phyloP scores from a whole-genome alignment of 495 filamentous ascomycete species.

The Neurospora pannonica region DNA sequence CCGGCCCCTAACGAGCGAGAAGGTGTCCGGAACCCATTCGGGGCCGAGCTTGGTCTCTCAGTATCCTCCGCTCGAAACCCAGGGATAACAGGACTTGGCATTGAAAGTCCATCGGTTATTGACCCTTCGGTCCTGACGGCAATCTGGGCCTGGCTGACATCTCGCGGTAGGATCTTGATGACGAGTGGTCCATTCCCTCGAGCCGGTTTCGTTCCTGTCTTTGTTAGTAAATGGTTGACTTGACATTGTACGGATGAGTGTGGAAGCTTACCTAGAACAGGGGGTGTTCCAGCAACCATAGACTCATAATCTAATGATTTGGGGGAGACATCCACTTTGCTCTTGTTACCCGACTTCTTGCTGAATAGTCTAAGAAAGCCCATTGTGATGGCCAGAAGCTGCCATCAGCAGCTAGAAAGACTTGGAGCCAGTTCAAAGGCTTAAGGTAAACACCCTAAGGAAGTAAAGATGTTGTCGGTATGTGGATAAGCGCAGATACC shows the following conservation, averaged over 20 bases:
- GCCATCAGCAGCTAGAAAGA: slow-evolving; percentile 13
- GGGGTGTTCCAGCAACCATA: slow-evolving; percentile 16
- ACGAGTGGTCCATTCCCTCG: slow-evolving; percentile 20
- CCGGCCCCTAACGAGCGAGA: slow-evolving; percentile 1
- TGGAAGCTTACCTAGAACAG: slow-evolving; percentile 26
- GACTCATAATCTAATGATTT: slow-evolving; percentile 23
- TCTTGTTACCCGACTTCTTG: slow-evolving; percentile 19
- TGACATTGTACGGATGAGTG: slow-evolving; percentile 15
- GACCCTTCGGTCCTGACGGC: not conserved
- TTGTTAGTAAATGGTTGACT: slow-evolving; percentile 14
- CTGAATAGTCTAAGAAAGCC: slow-evolving; percentile 34
- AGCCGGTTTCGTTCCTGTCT: slow-evolving; percentile 24
- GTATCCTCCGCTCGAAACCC: slow-evolving; percentile 12
- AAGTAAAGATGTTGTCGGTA: not conserved
- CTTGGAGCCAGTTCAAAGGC: not conserved
- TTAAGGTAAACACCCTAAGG: not conserved
- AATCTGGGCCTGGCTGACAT: slow-evolving; percentile 17
- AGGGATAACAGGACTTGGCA: slow-evolving; percentile 17
- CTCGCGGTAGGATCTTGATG: slow-evolving; percentile 20
- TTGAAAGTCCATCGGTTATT: not conserved
- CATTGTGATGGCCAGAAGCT: slow-evolving; percentile 21
- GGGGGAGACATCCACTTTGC: slow-evolving; percentile 11
- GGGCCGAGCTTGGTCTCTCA: slow-evolving; percentile 33
- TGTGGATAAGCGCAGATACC: not conserved
- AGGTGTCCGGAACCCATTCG: slow-evolving; percentile 6